Conservation (phyloP, 352 stramenopile genomes). For the Phytophthora hybrid region DNA sequence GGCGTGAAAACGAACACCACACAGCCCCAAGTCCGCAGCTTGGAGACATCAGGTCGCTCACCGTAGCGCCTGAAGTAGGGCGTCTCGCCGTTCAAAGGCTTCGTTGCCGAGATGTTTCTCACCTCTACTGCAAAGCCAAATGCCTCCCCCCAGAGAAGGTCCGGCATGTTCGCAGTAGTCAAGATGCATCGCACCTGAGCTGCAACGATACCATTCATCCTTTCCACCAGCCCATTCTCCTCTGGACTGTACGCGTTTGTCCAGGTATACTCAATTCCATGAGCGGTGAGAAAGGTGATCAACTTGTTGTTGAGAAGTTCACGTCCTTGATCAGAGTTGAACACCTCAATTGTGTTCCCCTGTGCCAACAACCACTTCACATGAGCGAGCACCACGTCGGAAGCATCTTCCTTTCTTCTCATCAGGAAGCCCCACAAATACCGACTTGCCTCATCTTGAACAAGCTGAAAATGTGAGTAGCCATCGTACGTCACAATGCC, state of each 20-base stretch:
- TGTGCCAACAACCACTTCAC: too few species aligned
- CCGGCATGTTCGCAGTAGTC: too few species aligned
- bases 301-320: too few species aligned
- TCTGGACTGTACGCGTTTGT: too few species aligned
- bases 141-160: background rate
- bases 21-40: background rate
- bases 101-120: background rate
- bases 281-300: too few species aligned
- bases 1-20: background rate
- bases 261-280: too few species aligned
- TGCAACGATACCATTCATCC: too few species aligned
- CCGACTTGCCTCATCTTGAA: background rate
- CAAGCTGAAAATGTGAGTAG: slow-evolving; percentile 20
- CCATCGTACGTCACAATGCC: slow-evolving; percentile 5
- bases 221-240: too few species aligned
- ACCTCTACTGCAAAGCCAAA: background rate
- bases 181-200: too few species aligned
- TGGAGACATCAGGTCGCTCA: background rate
- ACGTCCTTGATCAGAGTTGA: too few species aligned
- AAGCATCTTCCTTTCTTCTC: background rate
- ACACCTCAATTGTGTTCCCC: too few species aligned
- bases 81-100: background rate
- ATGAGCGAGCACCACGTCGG: too few species aligned
- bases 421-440: background rate
- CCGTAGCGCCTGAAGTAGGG: background rate